Base-by-base conservation (phyloP, 768 basidiomycete genomes). In the Scleroderma citrinum region DNA sequence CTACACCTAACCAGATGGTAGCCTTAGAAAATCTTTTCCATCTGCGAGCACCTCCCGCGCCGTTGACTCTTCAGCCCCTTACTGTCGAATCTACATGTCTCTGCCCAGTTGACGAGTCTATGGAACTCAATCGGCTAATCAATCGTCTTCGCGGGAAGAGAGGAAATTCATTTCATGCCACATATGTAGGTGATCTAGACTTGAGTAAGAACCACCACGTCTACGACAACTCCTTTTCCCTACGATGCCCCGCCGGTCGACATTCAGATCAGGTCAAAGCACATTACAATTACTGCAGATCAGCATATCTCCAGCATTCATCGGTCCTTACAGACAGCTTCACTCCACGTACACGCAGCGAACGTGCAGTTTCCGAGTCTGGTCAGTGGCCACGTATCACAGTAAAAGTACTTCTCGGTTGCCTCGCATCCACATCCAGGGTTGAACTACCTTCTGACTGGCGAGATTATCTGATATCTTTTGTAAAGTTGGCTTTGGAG, bases 141-240 rank as follows among this genome's bases (percentile, higher is more conserved):
- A 12, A 35, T n/a, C 5, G 4, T 3, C 12, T 35, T 35, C n/a
- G n/a, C n/a, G 5, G n/a, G 34, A 35, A 35, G 13, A 13, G n/a
- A 35, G 12, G n/a, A 35, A n/a, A 14, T 35, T 35, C 34, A 35
- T 35, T n/a, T 35, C 34, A 14, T 35, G 34, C 13, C n/a, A 35
- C 5, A 5, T 35, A 6, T n/a, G 34, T 13, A 3, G 34, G 12
- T 5, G 34, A 35, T 14, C 34, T 35, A 14, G 5, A n/a, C 34
- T n/a, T 13, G 5, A 35, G 34, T n/a, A n/a, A n/a, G n/a, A 35
- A 35, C 34, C 49, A 46, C 16, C 8, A 49, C 44, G 31, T 53
- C 50, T 51, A 14, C 1, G 47, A 59, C 5, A 11, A 8, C 21
- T 29, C 5, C n/a, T n/a, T n/a, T n/a, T n/a, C n/a, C n/a, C n/a